These are phyloP conservation scores for Cyberlindnera maritima DNA, from an alignment of 805 yeast genomes.

Conservation along the genomic window DNA sequence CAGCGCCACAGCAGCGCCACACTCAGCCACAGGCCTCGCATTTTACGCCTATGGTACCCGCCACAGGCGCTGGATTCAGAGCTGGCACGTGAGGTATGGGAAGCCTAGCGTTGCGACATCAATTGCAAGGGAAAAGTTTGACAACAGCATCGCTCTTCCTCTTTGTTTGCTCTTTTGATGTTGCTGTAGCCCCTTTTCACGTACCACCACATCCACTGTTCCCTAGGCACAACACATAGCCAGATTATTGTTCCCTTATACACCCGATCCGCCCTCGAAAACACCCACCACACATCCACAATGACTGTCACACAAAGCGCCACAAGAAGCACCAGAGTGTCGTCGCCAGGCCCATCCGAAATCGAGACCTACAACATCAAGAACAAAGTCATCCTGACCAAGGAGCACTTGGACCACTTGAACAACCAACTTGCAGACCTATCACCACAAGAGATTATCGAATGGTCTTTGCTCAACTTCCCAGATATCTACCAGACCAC, in stretches of 20 bases:
- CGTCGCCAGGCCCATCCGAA: not conserved
- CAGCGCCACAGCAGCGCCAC: conserved; percentile 8
- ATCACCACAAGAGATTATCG: conserved; percentile 68
- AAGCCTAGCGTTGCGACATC: not conserved
- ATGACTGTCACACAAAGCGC: not conserved
- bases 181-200: too few relatives aligned
- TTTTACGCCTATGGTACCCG: not conserved
- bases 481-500: conserved; percentile 87
- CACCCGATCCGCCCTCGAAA: not conserved
- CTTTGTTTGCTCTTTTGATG: not conserved
- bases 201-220: too few relatives aligned
- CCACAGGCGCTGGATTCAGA: conserved; percentile 8
- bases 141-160: not conserved
- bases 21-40: not conserved
- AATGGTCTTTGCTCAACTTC: conserved; percentile 82
- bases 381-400: conserved; percentile 36
- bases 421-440: conserved; percentile 54
- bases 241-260: not conserved
- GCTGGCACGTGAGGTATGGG: conserved; percentile 7
- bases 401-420: conserved; percentile 60
- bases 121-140: not conserved
- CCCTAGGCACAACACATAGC: too few relatives aligned
- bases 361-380: conserved; percentile 25
- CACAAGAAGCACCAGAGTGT: not conserved
- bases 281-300: not conserved